Conservation (phyloP, 768 basidiomycete species). For the Agrocybe chaxingu region DNA sequence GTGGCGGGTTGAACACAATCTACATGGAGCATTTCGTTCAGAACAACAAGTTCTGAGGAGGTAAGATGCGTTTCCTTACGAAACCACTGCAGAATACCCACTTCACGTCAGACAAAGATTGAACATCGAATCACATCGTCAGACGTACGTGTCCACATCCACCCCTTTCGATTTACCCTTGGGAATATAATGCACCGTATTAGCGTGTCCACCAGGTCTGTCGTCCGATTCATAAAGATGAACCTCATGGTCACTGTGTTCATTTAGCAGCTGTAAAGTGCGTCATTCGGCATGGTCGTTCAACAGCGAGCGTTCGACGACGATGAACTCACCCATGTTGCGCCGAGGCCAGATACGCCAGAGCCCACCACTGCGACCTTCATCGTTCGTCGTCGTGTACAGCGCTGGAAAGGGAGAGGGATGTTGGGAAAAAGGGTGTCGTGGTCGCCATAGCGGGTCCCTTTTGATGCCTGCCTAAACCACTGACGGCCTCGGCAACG, state of each 20-base stretch:
- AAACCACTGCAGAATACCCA: constrained; percentile 42
- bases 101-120: too few species aligned
- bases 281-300: neutral
- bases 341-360: constrained; percentile 75
- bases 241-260: constrained; percentile 70
- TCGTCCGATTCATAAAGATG: constrained; percentile 69
- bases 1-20: constrained; percentile 76
- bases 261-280: constrained; percentile 56
- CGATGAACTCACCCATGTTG: constrained; percentile 57
- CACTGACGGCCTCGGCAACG: neutral
- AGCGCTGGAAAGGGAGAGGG: neutral
- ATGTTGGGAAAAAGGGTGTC: constrained; percentile 3
- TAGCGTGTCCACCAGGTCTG: constrained; percentile 73
- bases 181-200: constrained; percentile 58
- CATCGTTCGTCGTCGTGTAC: constrained; percentile 28
- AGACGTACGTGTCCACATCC: constrained; percentile 68
- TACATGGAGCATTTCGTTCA: constrained; percentile 18
- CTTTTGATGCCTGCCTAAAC: neutral
- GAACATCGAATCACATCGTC: neutral
- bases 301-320: neutral
- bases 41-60: too few species aligned
- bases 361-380: constrained; percentile 74
- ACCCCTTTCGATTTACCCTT: constrained; percentile 36
- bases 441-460: constrained; percentile 6
- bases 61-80: constrained; percentile 27